Evolutionary conservation across 306 rosid species (phyloP), one percentile per base, ranked within the genome.

Genomic region (Elaeagnus macrophylla): DNA sequence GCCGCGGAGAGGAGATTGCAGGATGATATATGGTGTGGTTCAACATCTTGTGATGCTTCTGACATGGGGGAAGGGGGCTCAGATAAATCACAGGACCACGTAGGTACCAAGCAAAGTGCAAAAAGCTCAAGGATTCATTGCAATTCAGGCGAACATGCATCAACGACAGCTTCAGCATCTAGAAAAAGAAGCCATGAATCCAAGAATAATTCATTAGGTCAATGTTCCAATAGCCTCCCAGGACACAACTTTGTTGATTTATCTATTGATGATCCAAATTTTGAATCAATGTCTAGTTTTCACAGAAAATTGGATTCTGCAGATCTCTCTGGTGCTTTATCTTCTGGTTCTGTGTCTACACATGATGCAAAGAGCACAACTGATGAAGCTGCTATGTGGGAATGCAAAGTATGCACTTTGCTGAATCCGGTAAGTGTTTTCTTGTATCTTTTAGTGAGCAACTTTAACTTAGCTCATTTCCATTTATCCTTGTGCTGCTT

Each of bases 1-100:
- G 97, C 97, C 62, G 94, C 96, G 17, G 95, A 86, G 69, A 78
- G 95, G 73, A 83, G 97, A 74, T 72, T 81, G 19, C 97, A 90
- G 68, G 97, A 90, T 78, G 97, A 90, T 25, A 59, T 86, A 51
- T 90, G 97, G 95, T 90, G 97, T 75, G 94, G 78, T 64, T 86
- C 97, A 62, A 77, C 67, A 62, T 77, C 80, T 66, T 60, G 66
- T 51, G 82, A 71, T 70, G 62, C 67, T 69, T 64, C 67, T 1
- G 80, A 58, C 37, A 64, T 61, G 35, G 81, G 75, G 71, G 88
- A 83, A 64, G 68, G 65, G 16, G 49, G 68, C 45, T 2, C 48
- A 19, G 72, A 75, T 69, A 37, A 58, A 66, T 39, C 68, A 14
- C 66, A 71, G 70, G 79, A 84, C 47, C 50, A 12, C 39, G 71